A percentile compares a stretch with the other conserved stretches of the same genome.
Evolutionary conservation across 164 flowering plant species (phyloP).

Genomic region (Tetrastigma voinierianum): DNA sequence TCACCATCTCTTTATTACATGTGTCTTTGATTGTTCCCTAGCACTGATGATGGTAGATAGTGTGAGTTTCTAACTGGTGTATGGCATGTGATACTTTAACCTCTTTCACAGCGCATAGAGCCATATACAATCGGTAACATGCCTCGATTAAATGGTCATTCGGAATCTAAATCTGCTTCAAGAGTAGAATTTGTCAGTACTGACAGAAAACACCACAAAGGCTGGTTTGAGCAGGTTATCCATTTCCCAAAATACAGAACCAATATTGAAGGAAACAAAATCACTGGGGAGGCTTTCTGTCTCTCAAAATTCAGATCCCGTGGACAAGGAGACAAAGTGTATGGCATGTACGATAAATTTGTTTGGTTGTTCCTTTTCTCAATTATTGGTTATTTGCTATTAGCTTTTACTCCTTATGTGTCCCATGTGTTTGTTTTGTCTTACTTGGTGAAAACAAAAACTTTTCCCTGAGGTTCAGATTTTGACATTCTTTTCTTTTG

Average conservation of each 20-base stretch:
- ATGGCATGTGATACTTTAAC: slow-evolving; percentile 9
- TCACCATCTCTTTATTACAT: not conserved
- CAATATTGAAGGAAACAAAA: slow-evolving; percentile 64
- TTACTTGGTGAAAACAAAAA: not conserved
- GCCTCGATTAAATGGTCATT: slow-evolving; percentile 41
- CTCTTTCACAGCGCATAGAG: slow-evolving; percentile 67
- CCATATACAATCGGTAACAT: slow-evolving; percentile 57
- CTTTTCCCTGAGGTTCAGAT: not conserved
- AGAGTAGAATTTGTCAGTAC: slow-evolving; percentile 44
- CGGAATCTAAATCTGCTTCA: slow-evolving; percentile 58
- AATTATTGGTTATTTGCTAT: not conserved
- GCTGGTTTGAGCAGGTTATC: slow-evolving; percentile 62
- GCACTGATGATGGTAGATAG: slow-evolving; percentile 2
- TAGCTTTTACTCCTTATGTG: not conserved
- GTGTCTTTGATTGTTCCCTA: not conserved
- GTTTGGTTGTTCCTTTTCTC: not conserved
- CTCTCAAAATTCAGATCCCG: slow-evolving; percentile 57
- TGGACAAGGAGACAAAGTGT: slow-evolving; percentile 50
- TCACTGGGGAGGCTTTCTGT: slow-evolving; percentile 51
- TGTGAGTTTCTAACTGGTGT: slow-evolving; percentile 12
- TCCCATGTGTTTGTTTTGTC: not conserved
- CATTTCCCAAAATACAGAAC: slow-evolving; percentile 60
- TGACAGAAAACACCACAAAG: slow-evolving; percentile 62
- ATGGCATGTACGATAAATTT: slow-evolving; percentile 47
- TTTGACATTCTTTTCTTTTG: slow-evolving; percentile 3